Evolutionary conservation across 2,329 filamentous ascomycete genomes (phyloP).

Genomic region (Diaporthe sp.): DNA sequence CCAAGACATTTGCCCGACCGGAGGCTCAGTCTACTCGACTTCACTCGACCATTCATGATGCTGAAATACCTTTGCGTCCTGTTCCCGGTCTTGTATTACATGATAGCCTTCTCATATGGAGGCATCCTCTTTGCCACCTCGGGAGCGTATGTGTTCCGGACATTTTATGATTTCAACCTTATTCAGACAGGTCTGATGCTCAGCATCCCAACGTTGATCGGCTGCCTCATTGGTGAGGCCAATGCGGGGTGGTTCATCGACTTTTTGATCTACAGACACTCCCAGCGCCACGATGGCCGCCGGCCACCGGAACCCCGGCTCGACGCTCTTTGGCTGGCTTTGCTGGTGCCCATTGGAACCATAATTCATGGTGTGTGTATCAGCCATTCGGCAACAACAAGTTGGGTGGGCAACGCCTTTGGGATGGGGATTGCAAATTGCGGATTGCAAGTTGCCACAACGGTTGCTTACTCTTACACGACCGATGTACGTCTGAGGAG

Average conservation of each 20-base stretch:
- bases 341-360: conserved; percentile 47
- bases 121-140: conserved; percentile 47
- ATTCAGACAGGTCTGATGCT: conserved; percentile 46
- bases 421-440: conserved; percentile 54
- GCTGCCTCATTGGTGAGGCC: conserved; percentile 47
- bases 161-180: conserved; percentile 46
- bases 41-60: conserved; percentile 45
- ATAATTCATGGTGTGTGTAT: conserved; percentile 47
- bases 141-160: conserved; percentile 44
- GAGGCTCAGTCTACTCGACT: conserved; percentile 41
- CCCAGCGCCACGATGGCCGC: conserved; percentile 47
- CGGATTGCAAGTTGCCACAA: conserved; percentile 54
- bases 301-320: conserved; percentile 51
- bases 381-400: conserved; percentile 49
- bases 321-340: conserved; percentile 49
- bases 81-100: conserved; percentile 45
- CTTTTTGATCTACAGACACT: conserved; percentile 48
- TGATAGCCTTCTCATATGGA: conserved; percentile 47
- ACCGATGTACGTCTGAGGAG: conserved; percentile 46
- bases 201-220: conserved; percentile 46
- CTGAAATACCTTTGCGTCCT: conserved; percentile 44
- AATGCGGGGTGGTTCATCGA: conserved; percentile 49
- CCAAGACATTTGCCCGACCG: conserved; percentile 26
- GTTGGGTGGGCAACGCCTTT: conserved; percentile 52
- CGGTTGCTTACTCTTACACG: conserved; percentile 52